These are phyloP conservation scores for Rhizoclosmatium globosum DNA, from an alignment of 192 early-diverging fungal genomes.

Conservation along the genomic window DNA sequence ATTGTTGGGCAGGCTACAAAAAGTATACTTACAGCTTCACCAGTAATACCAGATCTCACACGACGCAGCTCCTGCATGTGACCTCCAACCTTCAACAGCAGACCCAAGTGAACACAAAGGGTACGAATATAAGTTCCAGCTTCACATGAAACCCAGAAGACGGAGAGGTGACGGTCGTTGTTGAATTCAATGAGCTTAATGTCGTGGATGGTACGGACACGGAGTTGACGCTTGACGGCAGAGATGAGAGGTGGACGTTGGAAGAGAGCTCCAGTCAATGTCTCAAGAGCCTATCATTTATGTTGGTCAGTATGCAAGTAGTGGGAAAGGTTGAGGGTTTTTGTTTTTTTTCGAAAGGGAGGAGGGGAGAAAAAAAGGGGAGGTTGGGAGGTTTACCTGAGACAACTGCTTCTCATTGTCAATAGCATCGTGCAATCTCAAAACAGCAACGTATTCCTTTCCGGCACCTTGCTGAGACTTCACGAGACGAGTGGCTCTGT, in stretches of 20 bases:
- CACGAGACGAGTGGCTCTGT: conserved; percentile 97
- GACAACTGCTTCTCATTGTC: conserved; percentile 88
- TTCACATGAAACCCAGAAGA: conserved; percentile 99
- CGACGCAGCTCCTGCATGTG: conserved; percentile 99
- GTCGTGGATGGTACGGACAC: conserved; percentile 98
- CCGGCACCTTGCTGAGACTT: conserved; percentile 99
- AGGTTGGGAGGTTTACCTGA: conserved; percentile 47
- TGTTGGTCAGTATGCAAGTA: not conserved
- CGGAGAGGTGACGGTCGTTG: conserved; percentile 93
- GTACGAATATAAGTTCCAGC: conserved; percentile 99
- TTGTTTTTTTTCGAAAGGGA: not conserved
- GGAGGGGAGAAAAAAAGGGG: not conserved
- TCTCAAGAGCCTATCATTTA: conserved; percentile 79
- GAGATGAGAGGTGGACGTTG: conserved; percentile 99
- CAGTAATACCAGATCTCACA: conserved; percentile 90
- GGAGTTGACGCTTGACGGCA: conserved; percentile 98
- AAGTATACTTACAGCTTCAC: conserved; percentile 74
- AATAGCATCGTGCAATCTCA: conserved; percentile 94
- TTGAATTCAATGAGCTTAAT: conserved; percentile 96
- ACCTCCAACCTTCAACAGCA: conserved; percentile 93
- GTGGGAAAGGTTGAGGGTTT: not conserved
- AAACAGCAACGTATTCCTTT: conserved; percentile 97
- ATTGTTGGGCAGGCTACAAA: not conserved
- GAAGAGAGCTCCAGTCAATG: conserved; percentile 97
- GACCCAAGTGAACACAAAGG: conserved; percentile 97